Base-by-base conservation (phyloP, 148 eudicot genomes). In the Nyssa sinensis region DNA sequence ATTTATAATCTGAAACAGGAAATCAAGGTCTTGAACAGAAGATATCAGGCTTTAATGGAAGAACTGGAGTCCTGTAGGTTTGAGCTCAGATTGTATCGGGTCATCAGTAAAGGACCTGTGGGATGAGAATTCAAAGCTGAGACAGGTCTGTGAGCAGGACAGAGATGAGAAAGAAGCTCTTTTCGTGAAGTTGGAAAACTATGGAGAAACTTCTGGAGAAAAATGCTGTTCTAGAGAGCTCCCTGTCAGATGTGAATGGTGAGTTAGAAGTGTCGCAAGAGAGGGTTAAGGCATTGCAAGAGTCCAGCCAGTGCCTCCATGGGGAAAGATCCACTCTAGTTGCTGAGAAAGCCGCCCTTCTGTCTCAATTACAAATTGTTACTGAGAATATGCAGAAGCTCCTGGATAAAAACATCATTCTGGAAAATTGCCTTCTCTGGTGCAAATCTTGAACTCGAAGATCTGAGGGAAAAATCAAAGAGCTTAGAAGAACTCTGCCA, bases 351-450 rank as follows among this genome's bases (percentile, higher is more conserved):
- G 80, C 91, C 70, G 81, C 86, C 31, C 58, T 95, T 72, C 79
- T 95, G 72, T 88, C 94, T 77, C 99, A 92, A 83, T 77, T 93
- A 66, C 90, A 93, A 53, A 75, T 78, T 64, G 71, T 92, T 68
- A 91, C 90, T 28, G 89, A 88, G 74, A 93, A 80, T 39, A 88
- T 91, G 94, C 92, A 89, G 84, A 89, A 81, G 68, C 88, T 95
- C 80, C 55, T 90, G 31, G 94, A 91, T 77, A 89, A 82, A 78
- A 95, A 91, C 73, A 81, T 84, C 28, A 69, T 82, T 53, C 84
- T 92, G 51, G 94, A 95, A 81, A 84, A 79, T 70, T 92, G n/a
- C 99, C 39, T 85, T 95, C 29, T 85, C 81, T 13, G 81, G 79
- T 66, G 94, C 93, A 63, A 95, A 81, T 67, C 79, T 84, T 66